Evolutionary conservation across 805 yeast species (phyloP), one percentile per base, ranked within the genome.

Genomic region (Dipodascopsis uninucleata): DNA sequence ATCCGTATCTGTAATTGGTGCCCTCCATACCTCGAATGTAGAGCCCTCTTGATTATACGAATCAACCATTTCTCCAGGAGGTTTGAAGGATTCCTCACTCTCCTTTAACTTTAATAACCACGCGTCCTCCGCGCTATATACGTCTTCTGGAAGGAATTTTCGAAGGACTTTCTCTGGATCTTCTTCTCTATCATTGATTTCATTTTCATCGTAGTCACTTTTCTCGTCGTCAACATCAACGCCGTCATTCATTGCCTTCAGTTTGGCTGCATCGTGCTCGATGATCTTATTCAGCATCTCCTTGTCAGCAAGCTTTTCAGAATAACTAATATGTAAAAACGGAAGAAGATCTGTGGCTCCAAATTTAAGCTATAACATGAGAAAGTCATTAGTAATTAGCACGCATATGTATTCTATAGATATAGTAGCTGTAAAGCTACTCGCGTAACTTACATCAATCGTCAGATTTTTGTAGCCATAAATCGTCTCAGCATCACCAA

Each of bases 401-500:
- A n/a, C n/a, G n/a, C n/a, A n/a, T n/a, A n/a, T n/a, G n/a, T n/a
- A n/a, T n/a, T n/a, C n/a, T n/a, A n/a, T n/a, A n/a, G n/a, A n/a
- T n/a, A n/a, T n/a, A n/a, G n/a, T n/a, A n/a, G n/a, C n/a, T n/a
- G n/a, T n/a, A n/a, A 35, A 16, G 33, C 12, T 2, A 8, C 10
- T 14, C 34, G 3, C 10, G 33, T n/a, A 10, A 25, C 47, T 14
- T 29, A 82, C 61, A 54, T 77, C 75, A 28, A 93, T 78, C 25
- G 71, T 70, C 28, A 89, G 69, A 55, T 78, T 82, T 53, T 81
- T 74, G 62, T 78, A 93, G 2, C 98, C 98, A 59, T 81, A 86
- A 1, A 93, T 80, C 42, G 81, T 81, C 61, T 93, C 98, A 1
- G 87, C 75, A 37, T 88, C 95, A 4, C 97, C 97, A 70, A 78